phyloP scores from a whole-genome alignment of 2,329 filamentous ascomycete species.

The Xylaria hypoxylon region DNA sequence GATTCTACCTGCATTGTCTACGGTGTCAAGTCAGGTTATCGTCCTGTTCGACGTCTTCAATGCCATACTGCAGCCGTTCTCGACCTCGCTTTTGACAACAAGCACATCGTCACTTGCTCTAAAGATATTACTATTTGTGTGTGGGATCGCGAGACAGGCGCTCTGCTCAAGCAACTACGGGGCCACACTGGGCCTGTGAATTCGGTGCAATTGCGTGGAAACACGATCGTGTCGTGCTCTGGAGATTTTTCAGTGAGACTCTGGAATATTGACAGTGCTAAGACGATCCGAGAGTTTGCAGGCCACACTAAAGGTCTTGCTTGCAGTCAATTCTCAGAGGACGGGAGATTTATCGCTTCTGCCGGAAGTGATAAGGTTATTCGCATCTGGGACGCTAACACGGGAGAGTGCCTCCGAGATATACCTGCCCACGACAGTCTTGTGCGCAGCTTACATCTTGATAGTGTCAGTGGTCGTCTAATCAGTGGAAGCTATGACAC shows the following conservation, averaged over 20 bases:
- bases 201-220: constrained; percentile 92
- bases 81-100: constrained; percentile 91
- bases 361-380: constrained; percentile 96
- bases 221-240: constrained; percentile 91
- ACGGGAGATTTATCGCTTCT: constrained; percentile 91
- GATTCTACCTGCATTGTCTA: constrained; percentile 93
- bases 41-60: constrained; percentile 80
- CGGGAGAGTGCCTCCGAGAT: constrained; percentile 82
- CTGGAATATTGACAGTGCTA: constrained; percentile 92
- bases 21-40: constrained; percentile 81
- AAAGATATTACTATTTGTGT: constrained; percentile 95
- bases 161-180: constrained; percentile 79
- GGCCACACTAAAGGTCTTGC: constrained; percentile 94
- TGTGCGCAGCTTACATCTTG: constrained; percentile 90
- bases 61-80: constrained; percentile 90
- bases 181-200: constrained; percentile 95
- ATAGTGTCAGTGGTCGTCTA: constrained; percentile 85
- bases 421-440: constrained; percentile 86
- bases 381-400: constrained; percentile 94
- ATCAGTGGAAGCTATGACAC: constrained; percentile 95
- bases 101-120: constrained; percentile 95
- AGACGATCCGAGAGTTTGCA: constrained; percentile 88
- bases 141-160: constrained; percentile 87
- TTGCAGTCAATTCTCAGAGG: constrained; percentile 95
- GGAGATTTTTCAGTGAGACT: constrained; percentile 94